Evolutionary conservation across 306 rosid genomes (phyloP).

Genomic region (Pterocarpus santalinus): DNA sequence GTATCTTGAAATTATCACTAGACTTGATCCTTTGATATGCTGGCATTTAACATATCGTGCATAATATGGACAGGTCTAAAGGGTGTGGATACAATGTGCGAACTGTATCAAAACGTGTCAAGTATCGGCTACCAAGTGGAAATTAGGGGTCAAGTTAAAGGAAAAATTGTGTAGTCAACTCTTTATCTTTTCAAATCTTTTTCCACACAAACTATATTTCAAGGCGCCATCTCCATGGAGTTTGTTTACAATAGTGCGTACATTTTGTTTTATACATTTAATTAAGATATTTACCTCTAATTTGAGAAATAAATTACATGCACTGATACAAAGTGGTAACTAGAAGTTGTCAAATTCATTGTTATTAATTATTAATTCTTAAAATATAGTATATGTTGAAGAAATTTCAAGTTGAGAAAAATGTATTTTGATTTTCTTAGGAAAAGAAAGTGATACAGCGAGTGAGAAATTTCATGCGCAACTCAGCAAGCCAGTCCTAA

Average conservation of each 20-base stretch:
- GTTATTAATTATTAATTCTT: neutral
- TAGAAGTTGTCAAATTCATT: neutral
- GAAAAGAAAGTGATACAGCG: neutral
- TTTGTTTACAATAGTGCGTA: neutral
- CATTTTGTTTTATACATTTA: neutral
- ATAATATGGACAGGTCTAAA: too few relatives aligned
- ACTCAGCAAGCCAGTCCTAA: neutral
- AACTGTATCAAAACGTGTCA: neutral
- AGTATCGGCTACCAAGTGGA: neutral
- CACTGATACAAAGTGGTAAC: neutral
- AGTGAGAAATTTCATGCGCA: neutral
- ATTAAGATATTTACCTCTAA: neutral
- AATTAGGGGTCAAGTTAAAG: slow-evolving; percentile 5
- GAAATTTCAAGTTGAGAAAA: neutral
- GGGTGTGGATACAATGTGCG: neutral
- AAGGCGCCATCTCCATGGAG: neutral
- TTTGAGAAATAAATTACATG: neutral
- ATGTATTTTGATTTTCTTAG: neutral
- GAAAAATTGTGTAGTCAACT: slow-evolving; percentile 16
- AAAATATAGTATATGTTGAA: neutral
- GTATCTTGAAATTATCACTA: too few relatives aligned
- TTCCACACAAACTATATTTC: neutral
- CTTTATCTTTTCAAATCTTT: neutral
- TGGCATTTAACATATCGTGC: too few relatives aligned
- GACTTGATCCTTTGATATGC: too few relatives aligned